phyloP scores from a whole-genome alignment of 805 yeast genomes.

The Phaffomyces thermotolerans region DNA sequence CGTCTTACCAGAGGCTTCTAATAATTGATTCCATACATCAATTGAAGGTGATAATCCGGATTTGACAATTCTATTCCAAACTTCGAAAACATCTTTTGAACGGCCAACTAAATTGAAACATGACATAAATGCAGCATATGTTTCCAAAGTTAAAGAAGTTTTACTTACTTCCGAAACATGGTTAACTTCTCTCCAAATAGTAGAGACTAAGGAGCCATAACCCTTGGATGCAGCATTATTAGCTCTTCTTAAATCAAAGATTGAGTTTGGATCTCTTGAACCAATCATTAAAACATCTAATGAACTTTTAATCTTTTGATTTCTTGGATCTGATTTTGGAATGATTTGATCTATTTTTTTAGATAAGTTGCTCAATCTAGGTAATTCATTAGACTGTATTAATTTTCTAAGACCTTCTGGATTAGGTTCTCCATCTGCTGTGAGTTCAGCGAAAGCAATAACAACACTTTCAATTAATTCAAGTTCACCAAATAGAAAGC shows the following conservation, averaged over 20 bases:
- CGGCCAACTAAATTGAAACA: slow-evolving; percentile 33
- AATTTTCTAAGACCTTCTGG: slow-evolving; percentile 10
- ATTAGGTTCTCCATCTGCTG: slow-evolving; percentile 4
- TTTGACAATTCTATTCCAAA: slow-evolving; percentile 44
- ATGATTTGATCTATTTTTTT: slow-evolving; percentile 1
- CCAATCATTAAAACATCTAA: slow-evolving; percentile 8
- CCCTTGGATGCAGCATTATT: slow-evolving; percentile 12
- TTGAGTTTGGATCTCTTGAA: slow-evolving; percentile 18
- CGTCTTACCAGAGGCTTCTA: slow-evolving; percentile 36
- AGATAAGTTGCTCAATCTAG: background rate
- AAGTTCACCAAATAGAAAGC: background rate
- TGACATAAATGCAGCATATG: slow-evolving; percentile 39
- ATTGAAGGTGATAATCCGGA: slow-evolving; percentile 35
- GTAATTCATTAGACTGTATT: slow-evolving; percentile 11
- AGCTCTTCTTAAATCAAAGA: slow-evolving; percentile 14
- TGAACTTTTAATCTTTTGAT: slow-evolving; percentile 1
- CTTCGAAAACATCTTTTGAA: slow-evolving; percentile 31
- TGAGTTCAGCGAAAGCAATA: slow-evolving; percentile 16
- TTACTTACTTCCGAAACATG: slow-evolving; percentile 23
- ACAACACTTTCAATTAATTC: slow-evolving; percentile 3
- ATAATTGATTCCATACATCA: slow-evolving; percentile 52
- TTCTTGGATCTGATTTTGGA: slow-evolving; percentile 7
- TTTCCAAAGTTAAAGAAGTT: slow-evolving; percentile 31
- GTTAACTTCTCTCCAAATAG: slow-evolving; percentile 13
- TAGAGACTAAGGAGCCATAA: slow-evolving; percentile 12